Conservation (phyloP, 306 rosid species). For the Alnus rubra region DNA sequence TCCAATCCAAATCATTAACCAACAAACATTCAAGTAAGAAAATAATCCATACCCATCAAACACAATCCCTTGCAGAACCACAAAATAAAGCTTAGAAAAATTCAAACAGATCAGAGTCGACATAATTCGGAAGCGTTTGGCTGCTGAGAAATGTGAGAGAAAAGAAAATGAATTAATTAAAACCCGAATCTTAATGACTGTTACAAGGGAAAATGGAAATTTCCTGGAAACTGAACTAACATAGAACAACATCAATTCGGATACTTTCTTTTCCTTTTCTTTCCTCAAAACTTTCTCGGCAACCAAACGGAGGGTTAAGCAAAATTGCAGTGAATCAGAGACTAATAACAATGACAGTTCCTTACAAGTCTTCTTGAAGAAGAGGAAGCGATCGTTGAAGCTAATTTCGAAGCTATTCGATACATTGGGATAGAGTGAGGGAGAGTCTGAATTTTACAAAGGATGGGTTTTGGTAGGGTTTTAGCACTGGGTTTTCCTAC, state of each 20-base stretch:
- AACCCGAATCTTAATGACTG: background rate
- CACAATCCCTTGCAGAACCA: background rate
- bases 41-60: constrained; percentile 11
- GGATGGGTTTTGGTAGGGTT: constrained; percentile 34
- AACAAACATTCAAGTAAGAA: background rate
- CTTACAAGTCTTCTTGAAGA: constrained; percentile 61
- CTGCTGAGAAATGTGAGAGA: background rate
- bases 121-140: background rate
- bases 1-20: constrained; percentile 10
- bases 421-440: constrained; percentile 49
- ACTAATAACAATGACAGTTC: background rate
- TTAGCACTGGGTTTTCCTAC: constrained; percentile 18
- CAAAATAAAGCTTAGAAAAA: background rate
- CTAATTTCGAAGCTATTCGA: constrained; percentile 67
- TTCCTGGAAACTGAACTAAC: background rate
- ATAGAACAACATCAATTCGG: background rate
- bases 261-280: background rate
- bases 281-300: background rate
- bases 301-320: background rate
- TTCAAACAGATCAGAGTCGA: background rate
- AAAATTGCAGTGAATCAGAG: background rate
- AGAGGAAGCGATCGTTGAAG: constrained; percentile 56
- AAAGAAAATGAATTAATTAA: background rate
- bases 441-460: background rate
- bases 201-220: background rate